Conservation (phyloP, 768 basidiomycete genomes). For the Suillus placidus region DNA sequence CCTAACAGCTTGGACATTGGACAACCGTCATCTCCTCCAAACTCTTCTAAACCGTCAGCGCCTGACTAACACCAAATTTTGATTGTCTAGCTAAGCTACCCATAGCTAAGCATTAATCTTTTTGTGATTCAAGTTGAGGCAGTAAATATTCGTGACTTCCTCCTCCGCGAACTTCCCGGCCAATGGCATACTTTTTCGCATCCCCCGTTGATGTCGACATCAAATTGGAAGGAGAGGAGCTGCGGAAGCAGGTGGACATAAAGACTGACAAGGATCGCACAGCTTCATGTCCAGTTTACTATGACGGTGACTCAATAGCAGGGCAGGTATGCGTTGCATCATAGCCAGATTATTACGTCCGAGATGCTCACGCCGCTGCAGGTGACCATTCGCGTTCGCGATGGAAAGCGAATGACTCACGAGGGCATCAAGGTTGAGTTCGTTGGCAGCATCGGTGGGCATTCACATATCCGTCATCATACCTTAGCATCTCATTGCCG, state of each 20-base stretch:
- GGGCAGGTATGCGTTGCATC: conserved; percentile 66
- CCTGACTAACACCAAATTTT: background rate
- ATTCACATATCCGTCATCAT: conserved; percentile 26
- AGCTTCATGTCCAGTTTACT: conserved; percentile 88
- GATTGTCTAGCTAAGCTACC: background rate
- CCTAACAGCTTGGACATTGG: background rate
- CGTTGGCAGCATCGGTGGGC: conserved; percentile 86
- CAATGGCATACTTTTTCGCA: conserved; percentile 87
- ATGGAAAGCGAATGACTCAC: conserved; percentile 93
- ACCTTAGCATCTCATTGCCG: background rate
- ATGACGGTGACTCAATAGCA: conserved; percentile 90
- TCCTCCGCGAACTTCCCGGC: background rate
- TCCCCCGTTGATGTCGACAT: conserved; percentile 91
- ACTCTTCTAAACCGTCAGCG: background rate
- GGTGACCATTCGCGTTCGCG: conserved; percentile 87
- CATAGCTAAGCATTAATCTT: background rate
- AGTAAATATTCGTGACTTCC: background rate
- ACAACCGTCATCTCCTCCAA: background rate
- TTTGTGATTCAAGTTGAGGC: conserved; percentile 1
- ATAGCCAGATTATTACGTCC: background rate
- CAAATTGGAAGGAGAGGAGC: conserved; percentile 84
- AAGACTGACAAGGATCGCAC: conserved; percentile 89
- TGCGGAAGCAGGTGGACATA: conserved; percentile 85
- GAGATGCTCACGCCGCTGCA: conserved; percentile 31
- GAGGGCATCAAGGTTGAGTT: conserved; percentile 99